Base-by-base conservation (phyloP, 2,329 filamentous ascomycete species). In the Ramichloridium luteum region DNA sequence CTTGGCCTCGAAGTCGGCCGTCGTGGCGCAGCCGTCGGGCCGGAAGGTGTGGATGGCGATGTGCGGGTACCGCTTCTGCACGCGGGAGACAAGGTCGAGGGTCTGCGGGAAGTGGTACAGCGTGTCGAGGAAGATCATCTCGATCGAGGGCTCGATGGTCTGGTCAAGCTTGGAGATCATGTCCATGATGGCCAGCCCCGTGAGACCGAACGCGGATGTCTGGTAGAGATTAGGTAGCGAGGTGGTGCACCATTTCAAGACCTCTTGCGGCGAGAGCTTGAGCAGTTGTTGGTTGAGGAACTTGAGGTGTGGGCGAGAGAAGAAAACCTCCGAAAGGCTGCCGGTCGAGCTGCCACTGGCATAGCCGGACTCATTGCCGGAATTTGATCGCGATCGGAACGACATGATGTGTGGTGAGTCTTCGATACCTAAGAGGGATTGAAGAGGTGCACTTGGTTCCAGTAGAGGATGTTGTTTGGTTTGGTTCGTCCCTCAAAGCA, bases 271-370 rank as follows among this genome's bases (percentile, higher is more conserved):
- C 54, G 86, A 75, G 58, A 96, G 80, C 53, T 77, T 72, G 58
- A 90, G 81, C 47, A 98, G 66, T 59, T 93, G 84, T 43, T 75
- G 63, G 68, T 98, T 98, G 56, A 98, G 70, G 59, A 88, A 88
- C 50, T 82, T 78, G 46, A 96, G 68, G 58, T 98, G 88, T 41
- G 79, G 72, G 56, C 80, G 80, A 44, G 83, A 88, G 65, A 98
- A 84, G 58, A 78, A 75, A 49, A 96, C 70, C 38, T 82, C 73
- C 10, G 86, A 80, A 13, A 88, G 67, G 43, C 64, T 65, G 31
- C 65, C 63, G 46, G 71, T 78, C 18, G 73, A 76, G 31, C 68
- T 66, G 25, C 71, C 78, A 59, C 60, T 80, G 50, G 75, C 82
- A 64, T 94, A 94, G 41, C 88, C 88, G 20, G 88, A 94, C 60